These are phyloP conservation scores for Podospora sp. DNA, from an alignment of 495 filamentous ascomycete species.

Conservation along the genomic window DNA sequence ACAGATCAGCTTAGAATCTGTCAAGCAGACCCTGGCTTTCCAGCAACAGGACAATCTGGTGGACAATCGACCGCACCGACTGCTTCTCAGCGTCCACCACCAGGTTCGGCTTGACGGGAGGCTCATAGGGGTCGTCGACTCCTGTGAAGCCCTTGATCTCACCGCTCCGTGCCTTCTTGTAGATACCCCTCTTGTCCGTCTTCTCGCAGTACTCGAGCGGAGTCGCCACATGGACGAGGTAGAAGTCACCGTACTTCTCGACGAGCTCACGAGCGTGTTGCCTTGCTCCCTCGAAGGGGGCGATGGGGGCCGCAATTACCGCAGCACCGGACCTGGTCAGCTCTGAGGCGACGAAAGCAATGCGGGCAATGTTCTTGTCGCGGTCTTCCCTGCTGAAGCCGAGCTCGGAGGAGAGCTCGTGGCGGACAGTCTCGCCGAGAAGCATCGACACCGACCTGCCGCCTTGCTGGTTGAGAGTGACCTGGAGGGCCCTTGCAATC, in stretches of 20 bases:
- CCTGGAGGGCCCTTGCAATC: slow-evolving; percentile 91
- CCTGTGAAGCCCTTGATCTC: slow-evolving; percentile 99
- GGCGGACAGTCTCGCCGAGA: slow-evolving; percentile 91
- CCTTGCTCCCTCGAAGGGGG: slow-evolving; percentile 81
- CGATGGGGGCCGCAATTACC: slow-evolving; percentile 97
- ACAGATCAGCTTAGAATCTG: slow-evolving; percentile 40
- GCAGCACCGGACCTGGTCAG: slow-evolving; percentile 90
- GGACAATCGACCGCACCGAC: slow-evolving; percentile 87
- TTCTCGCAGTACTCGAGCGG: slow-evolving; percentile 89
- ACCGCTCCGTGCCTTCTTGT: slow-evolving; percentile 77
- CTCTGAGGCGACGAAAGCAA: slow-evolving; percentile 94
- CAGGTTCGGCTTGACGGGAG: slow-evolving; percentile 77
- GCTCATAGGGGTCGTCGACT: slow-evolving; percentile 96
- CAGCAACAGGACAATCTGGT: slow-evolving; percentile 92
- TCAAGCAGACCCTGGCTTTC: slow-evolving; percentile 88
- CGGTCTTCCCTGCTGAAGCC: slow-evolving; percentile 94
- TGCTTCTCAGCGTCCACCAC: slow-evolving; percentile 83
- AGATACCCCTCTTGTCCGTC: slow-evolving; percentile 93
- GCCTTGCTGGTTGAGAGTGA: slow-evolving; percentile 97
- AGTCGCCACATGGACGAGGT: slow-evolving; percentile 92
- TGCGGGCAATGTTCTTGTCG: slow-evolving; percentile 92
- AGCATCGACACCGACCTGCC: slow-evolving; percentile 92
- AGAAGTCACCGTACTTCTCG: slow-evolving; percentile 86
- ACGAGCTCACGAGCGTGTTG: slow-evolving; percentile 78
- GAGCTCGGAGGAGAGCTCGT: slow-evolving; percentile 90